These are phyloP conservation scores for Skeletonema costatum DNA, from an alignment of 108 stramenopile genomes.

Conservation along the genomic window DNA sequence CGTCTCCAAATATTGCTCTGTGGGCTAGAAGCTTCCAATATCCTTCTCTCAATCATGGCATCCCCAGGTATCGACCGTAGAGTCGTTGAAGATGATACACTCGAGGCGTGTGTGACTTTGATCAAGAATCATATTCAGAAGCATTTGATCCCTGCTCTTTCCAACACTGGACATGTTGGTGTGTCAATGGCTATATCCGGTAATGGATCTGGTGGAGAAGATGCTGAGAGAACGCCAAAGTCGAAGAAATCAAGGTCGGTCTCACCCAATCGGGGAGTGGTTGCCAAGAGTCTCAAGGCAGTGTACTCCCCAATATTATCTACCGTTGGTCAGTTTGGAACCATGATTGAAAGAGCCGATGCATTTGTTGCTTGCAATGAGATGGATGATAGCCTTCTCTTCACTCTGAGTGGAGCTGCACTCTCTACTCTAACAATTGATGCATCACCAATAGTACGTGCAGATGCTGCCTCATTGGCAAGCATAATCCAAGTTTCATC, in stretches of 20 bases:
- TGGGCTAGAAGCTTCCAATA: constrained; percentile 74
- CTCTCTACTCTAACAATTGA: constrained; percentile 69
- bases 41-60: constrained; percentile 79
- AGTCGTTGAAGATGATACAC: constrained; percentile 83
- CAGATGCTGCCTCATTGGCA: constrained; percentile 33
- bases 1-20: constrained; percentile 42
- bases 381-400: constrained; percentile 79
- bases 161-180: constrained; percentile 70
- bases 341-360: constrained; percentile 72
- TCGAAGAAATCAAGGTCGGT: constrained; percentile 22
- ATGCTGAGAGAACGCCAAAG: constrained; percentile 30
- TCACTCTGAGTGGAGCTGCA: constrained; percentile 66
- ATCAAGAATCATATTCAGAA: constrained; percentile 71
- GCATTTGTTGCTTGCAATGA: constrained; percentile 58
- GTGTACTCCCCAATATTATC: constrained; percentile 67
- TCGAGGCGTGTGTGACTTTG: constrained; percentile 79
- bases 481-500: constrained; percentile 62
- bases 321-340: constrained; percentile 56
- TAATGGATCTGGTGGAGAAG: constrained; percentile 36
- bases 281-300: constrained; percentile 59
- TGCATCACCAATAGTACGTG: constrained; percentile 37
- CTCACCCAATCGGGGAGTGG: constrained; percentile 21
- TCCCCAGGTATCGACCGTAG: constrained; percentile 76
- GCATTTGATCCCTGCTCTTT: constrained; percentile 76
- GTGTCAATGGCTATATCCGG: constrained; percentile 9